Evolutionary conservation across 441 rosid genomes (phyloP), one percentile per base, ranked within the genome.

Genomic region (Manihot esculenta): DNA sequence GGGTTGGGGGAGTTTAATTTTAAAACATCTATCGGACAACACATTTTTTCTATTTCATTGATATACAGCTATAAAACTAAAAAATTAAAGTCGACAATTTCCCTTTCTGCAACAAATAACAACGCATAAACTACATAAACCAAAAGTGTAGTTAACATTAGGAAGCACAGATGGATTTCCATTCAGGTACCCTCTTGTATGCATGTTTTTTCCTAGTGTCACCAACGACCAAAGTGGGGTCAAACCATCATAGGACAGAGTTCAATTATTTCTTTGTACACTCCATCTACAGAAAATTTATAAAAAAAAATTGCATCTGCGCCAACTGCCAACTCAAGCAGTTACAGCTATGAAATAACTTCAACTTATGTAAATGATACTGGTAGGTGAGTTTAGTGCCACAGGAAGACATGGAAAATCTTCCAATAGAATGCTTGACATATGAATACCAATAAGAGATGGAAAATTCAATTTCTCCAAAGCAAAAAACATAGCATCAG

Each of bases 221-320:
- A n/a, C n/a, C n/a, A n/a, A n/a, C n/a, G n/a, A n/a, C n/a, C n/a
- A n/a, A n/a, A n/a, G n/a, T n/a, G n/a, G n/a, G n/a, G 42, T 38
- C 9, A 38, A 38, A 49, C 26, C 33, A 42, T 62, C 11, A 44
- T 9, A 21, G 2, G 23, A 27, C 14, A n/a, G 30, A 58, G 64
- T 69, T 69, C 66, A 69, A 24, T 27, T 18, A 35, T 59, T 58
- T 45, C 72, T 35, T 58, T 45, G 3, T 33, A n/a, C 14, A n/a
- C 26, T 69, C 20, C 64, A 58, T 58, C 33, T n/a, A 58, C 26
- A 33, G 7, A 33, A 48, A 26, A 18, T 27, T 9, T 60, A 62
- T 1, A 7, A 23, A 44, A 60, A 60, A 38, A 5, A 38, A 60
- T 48, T 17, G 50, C 49, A 70, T 48, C 7, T 47, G 18, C 8